Conservation (phyloP, 192 early-diverging fungal genomes). For the Diversispora eburnea region DNA sequence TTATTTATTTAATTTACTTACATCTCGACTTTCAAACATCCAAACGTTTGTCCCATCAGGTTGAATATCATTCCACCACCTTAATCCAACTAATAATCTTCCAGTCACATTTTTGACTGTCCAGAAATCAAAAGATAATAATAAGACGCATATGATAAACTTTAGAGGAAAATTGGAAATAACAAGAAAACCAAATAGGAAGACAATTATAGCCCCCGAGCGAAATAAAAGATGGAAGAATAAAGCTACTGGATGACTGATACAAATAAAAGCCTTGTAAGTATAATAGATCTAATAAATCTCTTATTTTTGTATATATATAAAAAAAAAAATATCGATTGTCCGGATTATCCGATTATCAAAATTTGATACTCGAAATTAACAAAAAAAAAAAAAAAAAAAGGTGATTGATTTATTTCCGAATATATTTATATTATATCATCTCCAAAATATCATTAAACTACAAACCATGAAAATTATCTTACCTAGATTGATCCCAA, state of each 20-base stretch:
- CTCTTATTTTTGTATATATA: background rate
- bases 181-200: conserved; percentile 81
- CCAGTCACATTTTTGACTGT: conserved; percentile 99
- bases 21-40: conserved; percentile 93
- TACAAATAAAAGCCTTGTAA: background rate
- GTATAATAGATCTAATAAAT: background rate
- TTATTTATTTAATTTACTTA: conserved; percentile 34
- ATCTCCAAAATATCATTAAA: background rate
- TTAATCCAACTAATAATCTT: conserved; percentile 89
- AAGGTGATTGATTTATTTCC: background rate
- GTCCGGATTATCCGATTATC: background rate
- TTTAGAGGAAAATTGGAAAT: conserved; percentile 82
- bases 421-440: background rate
- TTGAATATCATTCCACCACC: conserved; percentile 99
- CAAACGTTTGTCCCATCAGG: conserved; percentile 94
- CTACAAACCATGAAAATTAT: background rate
- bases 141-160: conserved; percentile 88
- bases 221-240: conserved; percentile 91
- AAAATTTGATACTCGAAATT: background rate
- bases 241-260: conserved; percentile 85
- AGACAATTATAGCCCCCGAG: conserved; percentile 74
- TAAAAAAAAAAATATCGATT: no score
- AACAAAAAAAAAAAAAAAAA: no score
- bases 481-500: conserved; percentile 28
- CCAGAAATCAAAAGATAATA: conserved; percentile 98